A percentile compares a stretch with the other conserved stretches of the same genome.
Conservation (phyloP, 2,329 filamentous ascomycete species). For the Cytospora piceae region DNA sequence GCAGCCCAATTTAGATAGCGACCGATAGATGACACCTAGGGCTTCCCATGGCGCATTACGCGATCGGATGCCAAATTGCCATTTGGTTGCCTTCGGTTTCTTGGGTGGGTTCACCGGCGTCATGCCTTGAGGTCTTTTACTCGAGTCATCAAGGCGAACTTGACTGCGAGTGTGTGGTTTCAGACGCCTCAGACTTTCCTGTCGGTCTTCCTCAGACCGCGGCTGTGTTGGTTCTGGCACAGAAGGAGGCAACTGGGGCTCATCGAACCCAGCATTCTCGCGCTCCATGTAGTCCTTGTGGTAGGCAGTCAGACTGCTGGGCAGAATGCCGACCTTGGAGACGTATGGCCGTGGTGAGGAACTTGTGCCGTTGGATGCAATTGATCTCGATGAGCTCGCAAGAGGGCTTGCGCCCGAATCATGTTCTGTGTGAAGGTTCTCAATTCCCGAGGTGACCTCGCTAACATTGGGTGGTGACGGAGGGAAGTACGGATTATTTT, state of each 20-base stretch:
- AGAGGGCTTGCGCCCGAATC: slow-evolving; percentile 53
- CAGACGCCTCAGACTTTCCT: slow-evolving; percentile 77
- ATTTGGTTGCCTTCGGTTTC: slow-evolving; percentile 81
- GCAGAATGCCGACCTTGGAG: slow-evolving; percentile 89
- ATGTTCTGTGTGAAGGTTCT: slow-evolving; percentile 37
- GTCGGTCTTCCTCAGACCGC: slow-evolving; percentile 73
- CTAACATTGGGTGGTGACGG: slow-evolving; percentile 52
- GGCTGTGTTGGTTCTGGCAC: slow-evolving; percentile 54
- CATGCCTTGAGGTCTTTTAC: slow-evolving; percentile 62
- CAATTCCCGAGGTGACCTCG: slow-evolving; percentile 59
- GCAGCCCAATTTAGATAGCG: slow-evolving; percentile 83
- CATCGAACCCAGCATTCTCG: slow-evolving; percentile 56
- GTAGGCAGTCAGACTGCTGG: slow-evolving; percentile 87
- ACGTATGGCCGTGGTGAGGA: slow-evolving; percentile 61
- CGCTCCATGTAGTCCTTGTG: slow-evolving; percentile 90
- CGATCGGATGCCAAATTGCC: slow-evolving; percentile 97
- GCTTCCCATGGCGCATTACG: slow-evolving; percentile 94
- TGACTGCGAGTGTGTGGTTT: slow-evolving; percentile 82
- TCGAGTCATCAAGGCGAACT: slow-evolving; percentile 67
- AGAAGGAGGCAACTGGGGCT: slow-evolving; percentile 48
- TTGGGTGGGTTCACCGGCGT: slow-evolving; percentile 67
- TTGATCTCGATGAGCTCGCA: slow-evolving; percentile 59
- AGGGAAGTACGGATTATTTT: slow-evolving; percentile 48
- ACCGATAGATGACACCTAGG: slow-evolving; percentile 92
- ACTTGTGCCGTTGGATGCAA: slow-evolving; percentile 52